Base-by-base conservation (phyloP, 768 basidiomycete genomes). In the Multifurca ochricompacta region DNA sequence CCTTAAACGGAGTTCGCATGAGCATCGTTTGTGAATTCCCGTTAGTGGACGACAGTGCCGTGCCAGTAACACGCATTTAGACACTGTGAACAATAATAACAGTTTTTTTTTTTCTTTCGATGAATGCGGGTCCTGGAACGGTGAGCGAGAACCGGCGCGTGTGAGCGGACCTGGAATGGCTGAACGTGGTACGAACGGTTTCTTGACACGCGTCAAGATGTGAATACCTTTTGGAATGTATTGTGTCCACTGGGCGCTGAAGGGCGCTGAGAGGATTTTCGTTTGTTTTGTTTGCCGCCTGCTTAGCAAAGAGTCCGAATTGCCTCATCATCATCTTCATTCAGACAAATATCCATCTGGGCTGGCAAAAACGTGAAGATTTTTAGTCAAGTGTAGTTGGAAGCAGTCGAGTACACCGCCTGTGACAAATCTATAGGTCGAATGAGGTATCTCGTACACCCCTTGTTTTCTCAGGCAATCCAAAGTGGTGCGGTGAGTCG, bases 391-490 rank as follows among this genome's bases (percentile, higher is more conserved):
- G 31, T 18, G 2, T 18, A 23, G 21, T 47, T 40, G 48, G 42
- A 46, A 14, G 53, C 11, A 37, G 19, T 32, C 19, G n/a, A 31
- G 23, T 39, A 39, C 48, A 45, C 25, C 48, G 40, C 25, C 42
- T 42, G 48, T 56, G 48, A 49, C n/a, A 56, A 39, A 37, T 6
- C 32, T 25, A 16, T 28, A 42, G 10, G 41, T 41, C 19, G 28
- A 44, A 55, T 36, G 23, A 50, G 42, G 48, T 6, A 50, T 44
- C 21, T 51, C 21, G 30, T 48, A 49, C 32, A 44, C 40, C 34
- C 32, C 30, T 10, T n/a, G n/a, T n/a, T 6, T 14, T 49, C 25
- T 23, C 10, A 18, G 48, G 34, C n/a, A 49, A n/a, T n/a, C 30
- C 35, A 28, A 14, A 48, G 25, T 37, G 25, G 19, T 25, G n/a